A percentile compares a stretch with the other conserved stretches of the same genome.
Evolutionary conservation across 306 rosid genomes (phyloP).

Genomic region (Ceratonia siliqua): DNA sequence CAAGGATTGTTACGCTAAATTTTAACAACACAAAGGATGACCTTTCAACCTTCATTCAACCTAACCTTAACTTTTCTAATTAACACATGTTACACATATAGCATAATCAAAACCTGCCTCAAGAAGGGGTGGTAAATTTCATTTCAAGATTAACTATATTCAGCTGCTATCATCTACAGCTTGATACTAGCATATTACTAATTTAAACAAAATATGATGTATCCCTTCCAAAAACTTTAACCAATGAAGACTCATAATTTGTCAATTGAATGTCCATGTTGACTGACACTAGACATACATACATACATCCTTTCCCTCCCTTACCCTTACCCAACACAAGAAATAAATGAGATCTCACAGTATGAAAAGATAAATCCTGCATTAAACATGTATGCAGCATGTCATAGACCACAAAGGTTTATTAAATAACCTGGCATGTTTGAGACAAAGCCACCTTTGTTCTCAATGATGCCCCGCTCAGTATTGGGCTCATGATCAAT

Average conservation of each 20-base stretch:
- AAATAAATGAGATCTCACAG: slow-evolving; percentile 2
- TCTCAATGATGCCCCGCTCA: slow-evolving; percentile 73
- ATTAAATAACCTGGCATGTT: slow-evolving; percentile 83
- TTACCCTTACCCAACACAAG: slow-evolving; percentile 9
- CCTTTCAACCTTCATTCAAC: neutral
- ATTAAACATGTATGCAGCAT: slow-evolving; percentile 14
- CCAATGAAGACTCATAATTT: too few species aligned
- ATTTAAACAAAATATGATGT: neutral
- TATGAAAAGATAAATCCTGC: slow-evolving; percentile 1
- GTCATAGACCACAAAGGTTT: slow-evolving; percentile 31
- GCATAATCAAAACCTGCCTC: neutral
- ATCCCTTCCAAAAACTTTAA: neutral
- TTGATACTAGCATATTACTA: neutral
- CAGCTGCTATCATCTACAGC: neutral
- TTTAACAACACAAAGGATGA: neutral
- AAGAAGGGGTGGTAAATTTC: neutral
- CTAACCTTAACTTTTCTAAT: slow-evolving; percentile 10
- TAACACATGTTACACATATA: neutral
- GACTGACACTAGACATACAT: neutral
- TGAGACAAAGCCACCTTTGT: slow-evolving; percentile 91
- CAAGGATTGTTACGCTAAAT: neutral
- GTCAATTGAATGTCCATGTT: neutral
- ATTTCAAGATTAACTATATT: neutral
- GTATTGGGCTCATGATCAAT: slow-evolving; percentile 85
- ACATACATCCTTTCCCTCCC: neutral